Evolutionary conservation across 1,139 yeast genomes (phyloP), one percentile per base, ranked within the genome.

Genomic region (Sugiyamaella sp.): DNA sequence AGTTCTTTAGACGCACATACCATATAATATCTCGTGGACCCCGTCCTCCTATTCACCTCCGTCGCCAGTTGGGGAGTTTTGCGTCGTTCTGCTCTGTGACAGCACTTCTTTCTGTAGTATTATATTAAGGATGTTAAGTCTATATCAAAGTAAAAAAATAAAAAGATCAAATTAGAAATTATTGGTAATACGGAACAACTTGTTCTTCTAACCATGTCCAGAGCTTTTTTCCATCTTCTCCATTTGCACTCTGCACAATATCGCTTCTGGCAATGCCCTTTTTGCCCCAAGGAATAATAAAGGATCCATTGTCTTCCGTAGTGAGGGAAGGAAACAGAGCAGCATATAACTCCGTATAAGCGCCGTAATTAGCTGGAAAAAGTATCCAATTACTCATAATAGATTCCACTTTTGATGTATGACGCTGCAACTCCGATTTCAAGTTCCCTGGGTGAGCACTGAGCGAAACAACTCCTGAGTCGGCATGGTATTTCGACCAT

Each of bases 361-460:
- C 77, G 10, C 81, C 81, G 54, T 69, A 70, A 24, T 48, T 35
- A 4, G 53, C 20, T 1, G 43, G 40, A 27, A 25, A 45, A n/a
- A 44, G 20, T 16, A 59, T 19, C 12, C 3, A 24, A 38, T 27
- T 33, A 24, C 47, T 17, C 5, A 51, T 8, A n/a, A 14, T 40
- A 3, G 27, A 17, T n/a, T 43, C 24, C 4, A 46, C 22, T 43
- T 17, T 53, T 33, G 55, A 58, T 59, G 64, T 54, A 54, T 70
- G 61, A 60, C 81, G 73, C 32, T 69, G 67, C 29, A 79, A 60
- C 2, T 78, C 81, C 1, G 81, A 71, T 10, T 58, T 61, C 35
- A 80, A 60, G 41, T 65, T 59, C 8, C 84, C 85, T 1, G 85
- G 85, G 62, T 79, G 76, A 12, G 39, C n/a, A 72, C 71, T 1